Conservation (phyloP, 2,329 filamentous ascomycete species). For the Pyrenophora seminiperda region DNA sequence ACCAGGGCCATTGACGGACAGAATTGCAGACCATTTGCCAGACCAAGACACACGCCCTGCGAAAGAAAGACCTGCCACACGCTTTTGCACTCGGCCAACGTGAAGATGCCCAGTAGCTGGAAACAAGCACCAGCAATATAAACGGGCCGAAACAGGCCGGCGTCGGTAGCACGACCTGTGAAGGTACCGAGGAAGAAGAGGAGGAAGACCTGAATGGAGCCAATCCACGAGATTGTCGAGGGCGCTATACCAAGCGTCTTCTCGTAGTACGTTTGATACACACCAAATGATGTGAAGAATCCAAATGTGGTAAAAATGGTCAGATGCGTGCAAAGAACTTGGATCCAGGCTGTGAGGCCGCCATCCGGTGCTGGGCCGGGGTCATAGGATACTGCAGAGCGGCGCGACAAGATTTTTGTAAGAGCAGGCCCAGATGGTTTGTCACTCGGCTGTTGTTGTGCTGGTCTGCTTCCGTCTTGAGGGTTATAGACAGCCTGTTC, state of each 20-base stretch:
- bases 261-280: conserved; percentile 61
- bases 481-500: conserved; percentile 11
- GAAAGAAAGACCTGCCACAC: conserved; percentile 46
- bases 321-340: conserved; percentile 56
- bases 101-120: conserved; percentile 45
- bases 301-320: conserved; percentile 64
- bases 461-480: conserved; percentile 6
- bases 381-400: conserved; percentile 32
- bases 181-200: conserved; percentile 40
- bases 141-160: conserved; percentile 36
- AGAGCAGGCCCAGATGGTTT: conserved; percentile 11
- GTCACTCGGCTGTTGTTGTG: background rate
- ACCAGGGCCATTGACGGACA: conserved; percentile 62
- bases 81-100: conserved; percentile 34
- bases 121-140: conserved; percentile 37
- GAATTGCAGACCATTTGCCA: conserved; percentile 58
- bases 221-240: conserved; percentile 43
- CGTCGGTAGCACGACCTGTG: conserved; percentile 39
- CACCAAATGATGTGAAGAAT: conserved; percentile 61
- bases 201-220: conserved; percentile 41
- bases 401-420: conserved; percentile 28
- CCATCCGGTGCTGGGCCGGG: conserved; percentile 51
- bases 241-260: conserved; percentile 46
- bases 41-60: conserved; percentile 63
- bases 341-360: conserved; percentile 61